Evolutionary conservation across 1,284 basidiomycete genomes (phyloP), one percentile per base, ranked within the genome.

Genomic region (Omphalotus olearius): DNA sequence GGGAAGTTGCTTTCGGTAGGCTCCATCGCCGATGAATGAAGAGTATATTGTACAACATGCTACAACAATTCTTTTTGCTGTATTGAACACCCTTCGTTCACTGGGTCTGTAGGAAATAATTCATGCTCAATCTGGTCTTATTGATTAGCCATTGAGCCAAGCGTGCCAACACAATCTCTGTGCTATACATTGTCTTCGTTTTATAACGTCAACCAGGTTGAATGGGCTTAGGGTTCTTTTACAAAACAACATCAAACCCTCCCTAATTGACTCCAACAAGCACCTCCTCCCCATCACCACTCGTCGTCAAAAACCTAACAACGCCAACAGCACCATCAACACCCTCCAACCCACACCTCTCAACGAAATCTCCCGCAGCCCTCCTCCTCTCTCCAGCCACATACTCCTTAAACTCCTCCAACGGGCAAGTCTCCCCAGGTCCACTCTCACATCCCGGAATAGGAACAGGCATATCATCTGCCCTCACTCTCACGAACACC

Each of bases 391-490:
- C 45, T 17, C 54, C 46, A 39, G 59, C 52, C 25, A 73, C 62
- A 53, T 69, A 67, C 16, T 46, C 28, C 4, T 57, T 59, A 47
- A 73, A 74, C 14, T 60, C 48, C 2, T 59, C 52, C 40, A 74
- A 57, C 1, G 68, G 64, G 57, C 73, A 74, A 2, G 65, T 65
- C 3, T 58, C 53, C 0, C 69, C 70, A 1, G 73, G 72, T 7
- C 73, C 72, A 7, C 63, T 63, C 1, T 59, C 52, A 52, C 73
- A 74, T 16, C 61, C 63, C 0, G 72, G 70, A 30, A 74, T 64
- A 1, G 67, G 66, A 0, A 5, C 5, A 5, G 5, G 5, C 23
- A 23, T 23, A 23, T 23, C 23, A 23, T 5, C 23, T 23, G 2
- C 23, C 23, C 23, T 23, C 23, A 2, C 5, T 5, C 23, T 23